Conservation (phyloP, 2,329 filamentous ascomycete genomes). For the Cladosporium cucumerinum region DNA sequence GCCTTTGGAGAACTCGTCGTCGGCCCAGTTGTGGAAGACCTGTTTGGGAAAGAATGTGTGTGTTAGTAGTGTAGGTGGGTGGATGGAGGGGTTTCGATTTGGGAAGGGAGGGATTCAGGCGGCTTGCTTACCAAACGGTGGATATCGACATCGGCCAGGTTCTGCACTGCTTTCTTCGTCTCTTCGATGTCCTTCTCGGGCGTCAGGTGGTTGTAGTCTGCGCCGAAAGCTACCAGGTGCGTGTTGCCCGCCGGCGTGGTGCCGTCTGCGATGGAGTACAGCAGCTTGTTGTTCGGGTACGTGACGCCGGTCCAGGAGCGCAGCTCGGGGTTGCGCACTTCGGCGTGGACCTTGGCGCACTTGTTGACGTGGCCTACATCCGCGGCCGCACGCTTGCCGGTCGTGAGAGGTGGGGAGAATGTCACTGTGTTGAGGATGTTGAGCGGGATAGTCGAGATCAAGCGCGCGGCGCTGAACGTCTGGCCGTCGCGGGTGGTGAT, state of each 20-base stretch:
- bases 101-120: not conserved
- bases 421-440: constrained; percentile 23
- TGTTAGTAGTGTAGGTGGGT: not conserved
- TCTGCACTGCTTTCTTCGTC: not conserved
- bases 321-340: not conserved
- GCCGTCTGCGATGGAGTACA: not conserved
- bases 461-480: not conserved
- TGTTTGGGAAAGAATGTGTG: not conserved
- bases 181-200: not conserved
- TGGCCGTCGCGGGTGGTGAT: not conserved
- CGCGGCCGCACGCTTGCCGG: constrained; percentile 27
- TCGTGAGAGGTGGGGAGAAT: constrained; percentile 30
- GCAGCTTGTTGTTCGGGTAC: not conserved
- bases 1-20: not conserved
- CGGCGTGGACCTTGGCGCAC: constrained; percentile 29
- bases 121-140: not conserved
- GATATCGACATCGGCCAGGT: not conserved
- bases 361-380: constrained; percentile 29
- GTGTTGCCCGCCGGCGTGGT: not conserved
- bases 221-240: not conserved
- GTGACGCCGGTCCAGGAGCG: not conserved
- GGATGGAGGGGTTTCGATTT: not conserved
- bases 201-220: not conserved
- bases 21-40: constrained; percentile 1
- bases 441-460: constrained; percentile 2